A percentile compares a stretch with the other conserved stretches of the same genome.
Evolutionary conservation across 352 stramenopile genomes (phyloP).

Genomic region (Pythium rishiriense): DNA sequence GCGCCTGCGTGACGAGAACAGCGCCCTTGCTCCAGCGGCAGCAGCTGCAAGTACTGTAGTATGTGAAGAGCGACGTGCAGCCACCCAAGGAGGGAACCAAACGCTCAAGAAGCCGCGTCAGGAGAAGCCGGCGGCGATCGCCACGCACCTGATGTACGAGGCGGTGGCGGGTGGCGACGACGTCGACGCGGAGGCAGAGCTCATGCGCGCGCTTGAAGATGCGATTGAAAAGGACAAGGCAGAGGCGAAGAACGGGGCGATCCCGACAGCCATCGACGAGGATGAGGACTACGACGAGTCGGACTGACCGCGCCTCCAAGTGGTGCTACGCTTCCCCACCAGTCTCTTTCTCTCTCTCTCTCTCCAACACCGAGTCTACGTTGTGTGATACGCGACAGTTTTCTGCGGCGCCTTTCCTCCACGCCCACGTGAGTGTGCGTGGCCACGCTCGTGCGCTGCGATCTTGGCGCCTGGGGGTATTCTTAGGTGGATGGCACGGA

Average conservation of each 20-base stretch:
- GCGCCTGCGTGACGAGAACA: constrained; percentile 7
- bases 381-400: no score
- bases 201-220: constrained; percentile 21
- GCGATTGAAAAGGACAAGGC: constrained; percentile 11
- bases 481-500: constrained; percentile 6
- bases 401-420: no score
- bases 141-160: background rate
- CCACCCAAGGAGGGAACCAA: constrained; percentile 1
- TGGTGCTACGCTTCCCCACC: no score
- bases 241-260: background rate
- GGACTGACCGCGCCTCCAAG: constrained; percentile 12
- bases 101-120: constrained; percentile 14
- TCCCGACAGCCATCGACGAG: constrained; percentile 13
- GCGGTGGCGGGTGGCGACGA: background rate
- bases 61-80: background rate
- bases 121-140: background rate
- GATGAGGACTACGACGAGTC: constrained; percentile 39
- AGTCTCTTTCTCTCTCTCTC: no score
- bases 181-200: constrained; percentile 12
- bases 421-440: background rate
- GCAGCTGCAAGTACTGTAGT: background rate
- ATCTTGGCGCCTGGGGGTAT: background rate
- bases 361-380: no score
- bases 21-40: background rate
- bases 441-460: background rate